A percentile compares a stretch with the other conserved stretches of the same genome.
These are phyloP conservation scores for Sergeia podlipaevii DNA, from an alignment of 208 protist species.

Conservation along the genomic window DNA sequence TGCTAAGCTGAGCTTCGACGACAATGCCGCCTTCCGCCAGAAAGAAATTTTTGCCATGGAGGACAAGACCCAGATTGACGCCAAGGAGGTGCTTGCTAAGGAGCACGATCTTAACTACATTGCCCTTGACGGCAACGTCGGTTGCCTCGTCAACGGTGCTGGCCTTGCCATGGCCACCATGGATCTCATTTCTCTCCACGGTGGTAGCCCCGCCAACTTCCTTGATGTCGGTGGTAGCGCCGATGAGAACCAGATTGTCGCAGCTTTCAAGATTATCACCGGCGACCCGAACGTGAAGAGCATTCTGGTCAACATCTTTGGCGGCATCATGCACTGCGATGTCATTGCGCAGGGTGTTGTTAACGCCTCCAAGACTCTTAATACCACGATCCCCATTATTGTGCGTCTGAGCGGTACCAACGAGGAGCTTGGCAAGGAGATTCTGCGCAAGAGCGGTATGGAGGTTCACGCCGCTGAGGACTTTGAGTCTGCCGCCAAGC, in stretches of 20 bases:
- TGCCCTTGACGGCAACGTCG: conserved; percentile 98
- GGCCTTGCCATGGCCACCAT: conserved; percentile 99
- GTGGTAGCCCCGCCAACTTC: conserved; percentile 99
- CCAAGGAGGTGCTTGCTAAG: conserved; percentile 94
- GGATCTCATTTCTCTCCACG: conserved; percentile 99
- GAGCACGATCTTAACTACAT: conserved; percentile 99
- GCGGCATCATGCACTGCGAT: conserved; percentile 99
- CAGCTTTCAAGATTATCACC: conserved; percentile 98
- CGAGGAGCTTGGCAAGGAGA: conserved; percentile 92
- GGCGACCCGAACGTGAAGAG: conserved; percentile 91
- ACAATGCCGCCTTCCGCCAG: conserved; percentile 98
- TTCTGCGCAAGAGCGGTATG: conserved; percentile 90
- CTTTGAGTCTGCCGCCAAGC: conserved; percentile 81
- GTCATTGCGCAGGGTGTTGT: conserved; percentile 97
- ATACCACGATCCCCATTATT: conserved; percentile 94
- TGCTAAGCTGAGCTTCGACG: conserved; percentile 99
- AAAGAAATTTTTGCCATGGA: conserved; percentile 93
- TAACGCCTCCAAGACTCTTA: conserved; percentile 80
- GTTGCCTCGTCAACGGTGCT: conserved; percentile 97
- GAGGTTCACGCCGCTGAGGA: conserved; percentile 72
- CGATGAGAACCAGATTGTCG: conserved; percentile 90
- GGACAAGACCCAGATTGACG: conserved; percentile 94
- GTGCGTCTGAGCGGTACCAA: conserved; percentile 95
- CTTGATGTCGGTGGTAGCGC: conserved; percentile 98
- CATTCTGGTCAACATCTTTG: conserved; percentile 99